Evolutionary conservation across 1,284 basidiomycete genomes (phyloP).

Genomic region (Papiliotrema fonsecae): DNA sequence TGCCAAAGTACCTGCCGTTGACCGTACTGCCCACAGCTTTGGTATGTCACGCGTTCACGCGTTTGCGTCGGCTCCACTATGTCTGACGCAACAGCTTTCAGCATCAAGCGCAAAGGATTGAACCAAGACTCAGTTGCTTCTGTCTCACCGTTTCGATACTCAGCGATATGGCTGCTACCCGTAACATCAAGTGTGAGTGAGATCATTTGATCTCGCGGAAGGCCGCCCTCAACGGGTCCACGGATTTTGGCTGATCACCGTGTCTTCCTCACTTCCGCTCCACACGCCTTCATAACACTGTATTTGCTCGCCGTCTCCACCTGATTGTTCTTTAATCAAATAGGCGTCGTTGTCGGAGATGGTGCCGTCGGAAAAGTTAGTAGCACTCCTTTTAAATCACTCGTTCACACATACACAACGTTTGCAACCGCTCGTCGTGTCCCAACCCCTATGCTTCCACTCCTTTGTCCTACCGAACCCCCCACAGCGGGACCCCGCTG

Average conservation of each 20-base stretch:
- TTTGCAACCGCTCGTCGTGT: background rate
- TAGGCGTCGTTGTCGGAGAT: conserved; percentile 89
- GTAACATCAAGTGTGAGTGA: conserved; percentile 32
- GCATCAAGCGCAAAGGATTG: too few relatives aligned
- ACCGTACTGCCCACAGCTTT: background rate
- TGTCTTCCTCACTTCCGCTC: background rate
- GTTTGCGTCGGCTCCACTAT: background rate
- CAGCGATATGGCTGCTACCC: conserved; percentile 20
- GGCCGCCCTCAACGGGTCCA: background rate
- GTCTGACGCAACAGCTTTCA: background rate
- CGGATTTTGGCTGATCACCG: background rate
- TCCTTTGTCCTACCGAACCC: too few relatives aligned
- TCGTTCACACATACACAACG: background rate
- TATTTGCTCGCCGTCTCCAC: background rate
- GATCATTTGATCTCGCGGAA: background rate
- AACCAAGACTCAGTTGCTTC: too few relatives aligned
- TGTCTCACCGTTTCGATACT: too few relatives aligned
- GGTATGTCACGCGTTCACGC: background rate
- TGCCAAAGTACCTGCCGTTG: too few relatives aligned
- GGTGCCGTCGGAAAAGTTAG: conserved; percentile 97
- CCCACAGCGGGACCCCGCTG: too few relatives aligned
- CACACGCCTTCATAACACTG: background rate
- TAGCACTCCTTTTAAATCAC: conserved; percentile 8
- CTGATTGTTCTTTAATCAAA: background rate
- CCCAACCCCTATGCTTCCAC: background rate